Percentiles rank a stretch among this genome's conserved stretches.
These are phyloP conservation scores for Cercospora sp. DNA, from an alignment of 2,329 filamentous ascomycete species.

Conservation along the genomic window DNA sequence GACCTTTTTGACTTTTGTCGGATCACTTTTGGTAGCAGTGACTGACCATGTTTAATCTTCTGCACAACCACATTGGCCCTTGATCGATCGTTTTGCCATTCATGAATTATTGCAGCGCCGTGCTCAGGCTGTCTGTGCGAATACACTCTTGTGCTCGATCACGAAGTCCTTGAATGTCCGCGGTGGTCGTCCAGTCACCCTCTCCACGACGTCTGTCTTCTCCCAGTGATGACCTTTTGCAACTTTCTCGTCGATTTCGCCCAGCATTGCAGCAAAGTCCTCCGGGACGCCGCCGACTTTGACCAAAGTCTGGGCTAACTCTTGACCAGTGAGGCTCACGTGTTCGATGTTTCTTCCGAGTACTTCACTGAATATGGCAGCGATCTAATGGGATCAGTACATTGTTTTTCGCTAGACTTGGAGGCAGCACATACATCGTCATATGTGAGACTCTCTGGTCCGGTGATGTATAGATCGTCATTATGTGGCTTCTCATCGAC, in stretches of 20 bases:
- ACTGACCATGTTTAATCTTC: not conserved
- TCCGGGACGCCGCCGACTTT: not conserved
- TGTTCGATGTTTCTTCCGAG: constrained; percentile 18
- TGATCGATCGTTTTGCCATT: no score
- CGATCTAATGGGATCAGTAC: constrained; percentile 7
- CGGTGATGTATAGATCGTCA: constrained; percentile 42
- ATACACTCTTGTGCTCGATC: constrained; percentile 15
- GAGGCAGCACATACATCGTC: constrained; percentile 28
- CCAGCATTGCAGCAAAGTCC: constrained; percentile 17
- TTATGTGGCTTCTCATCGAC: constrained; percentile 45
- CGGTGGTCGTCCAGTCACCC: constrained; percentile 12
- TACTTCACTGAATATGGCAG: constrained; percentile 16
- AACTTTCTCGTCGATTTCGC: constrained; percentile 18
- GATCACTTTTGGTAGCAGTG: not conserved
- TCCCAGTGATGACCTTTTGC: constrained; percentile 11
- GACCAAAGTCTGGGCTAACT: constrained; percentile 9
- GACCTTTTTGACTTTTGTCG: not conserved
- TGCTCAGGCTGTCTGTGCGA: no score
- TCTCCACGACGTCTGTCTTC: constrained; percentile 16
- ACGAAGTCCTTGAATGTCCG: constrained; percentile 15
- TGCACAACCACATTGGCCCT: no score
- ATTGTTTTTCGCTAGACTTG: not conserved
- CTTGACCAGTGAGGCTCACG: constrained; percentile 8
- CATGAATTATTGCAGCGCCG: no score
- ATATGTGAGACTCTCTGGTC: constrained; percentile 39